Percentiles rank a stretch among this genome's conserved stretches.
Evolutionary conservation across 208 protist genomes (phyloP).

Genomic region (Trypanosoma scelopori): DNA sequence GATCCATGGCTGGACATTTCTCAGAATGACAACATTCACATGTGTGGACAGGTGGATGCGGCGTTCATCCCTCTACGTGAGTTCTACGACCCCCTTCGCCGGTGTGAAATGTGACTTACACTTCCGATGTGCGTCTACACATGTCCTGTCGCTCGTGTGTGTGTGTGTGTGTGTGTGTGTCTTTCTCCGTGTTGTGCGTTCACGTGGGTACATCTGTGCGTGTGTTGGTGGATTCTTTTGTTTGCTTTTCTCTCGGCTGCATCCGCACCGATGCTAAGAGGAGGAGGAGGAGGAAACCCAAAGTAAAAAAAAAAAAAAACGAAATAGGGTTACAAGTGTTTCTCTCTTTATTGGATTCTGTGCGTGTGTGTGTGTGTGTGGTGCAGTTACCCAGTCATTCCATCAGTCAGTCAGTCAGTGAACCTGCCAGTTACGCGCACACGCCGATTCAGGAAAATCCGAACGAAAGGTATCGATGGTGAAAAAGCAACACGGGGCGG

Average conservation of each 20-base stretch:
- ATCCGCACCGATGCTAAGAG: too few species aligned
- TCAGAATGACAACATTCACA: constrained; percentile 56
- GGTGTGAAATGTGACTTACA: constrained; percentile 55
- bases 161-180: constrained; percentile 22
- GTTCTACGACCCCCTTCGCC: constrained; percentile 65
- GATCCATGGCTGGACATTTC: constrained; percentile 83
- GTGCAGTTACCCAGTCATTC: background rate
- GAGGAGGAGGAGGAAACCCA: too few species aligned
- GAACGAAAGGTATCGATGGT: constrained; percentile 40
- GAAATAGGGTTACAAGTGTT: constrained; percentile 1
- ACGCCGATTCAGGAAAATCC: too few species aligned
- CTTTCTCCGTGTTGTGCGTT: constrained; percentile 22
- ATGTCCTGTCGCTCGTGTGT: constrained; percentile 20
- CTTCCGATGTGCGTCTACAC: constrained; percentile 14
- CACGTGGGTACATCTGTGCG: background rate
- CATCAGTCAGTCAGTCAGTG: too few species aligned
- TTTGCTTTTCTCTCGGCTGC: constrained; percentile 21
- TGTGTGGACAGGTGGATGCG: constrained; percentile 50
- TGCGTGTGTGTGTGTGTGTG: constrained; percentile 3
- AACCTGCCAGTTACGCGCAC: too few species aligned
- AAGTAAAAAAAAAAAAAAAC: constrained; percentile 14
- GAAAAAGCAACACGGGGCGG: constrained; percentile 65
- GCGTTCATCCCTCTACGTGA: constrained; percentile 82
- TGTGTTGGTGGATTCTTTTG: constrained; percentile 10
- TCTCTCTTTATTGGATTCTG: constrained; percentile 1